Conservation (phyloP, 2,329 filamentous ascomycete genomes). For the Aspergillus neoniger region DNA sequence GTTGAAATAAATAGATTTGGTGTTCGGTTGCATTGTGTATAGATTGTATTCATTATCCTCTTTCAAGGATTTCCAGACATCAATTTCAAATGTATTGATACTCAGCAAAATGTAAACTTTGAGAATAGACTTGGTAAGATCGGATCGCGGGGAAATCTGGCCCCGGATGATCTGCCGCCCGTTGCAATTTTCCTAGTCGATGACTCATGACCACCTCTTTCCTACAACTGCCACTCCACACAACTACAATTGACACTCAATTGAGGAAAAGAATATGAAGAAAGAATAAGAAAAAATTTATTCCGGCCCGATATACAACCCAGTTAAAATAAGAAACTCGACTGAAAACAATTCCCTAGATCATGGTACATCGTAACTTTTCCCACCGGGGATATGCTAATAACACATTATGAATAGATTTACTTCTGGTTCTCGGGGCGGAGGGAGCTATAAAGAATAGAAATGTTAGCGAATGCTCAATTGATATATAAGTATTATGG, state of each 20-base stretch:
- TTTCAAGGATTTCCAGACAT: too few relatives aligned
- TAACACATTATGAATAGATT: constrained; percentile 29
- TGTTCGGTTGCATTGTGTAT: too few relatives aligned
- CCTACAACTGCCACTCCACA: neutral
- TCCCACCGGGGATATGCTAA: neutral
- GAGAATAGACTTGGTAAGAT: too few relatives aligned
- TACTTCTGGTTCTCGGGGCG: constrained; percentile 86
- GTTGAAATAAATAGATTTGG: neutral
- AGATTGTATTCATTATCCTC: too few relatives aligned
- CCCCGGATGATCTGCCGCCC: neutral
- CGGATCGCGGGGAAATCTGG: neutral
- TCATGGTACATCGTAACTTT: constrained; percentile 5
- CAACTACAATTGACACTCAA: neutral
- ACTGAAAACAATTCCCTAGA: neutral
- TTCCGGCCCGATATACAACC: constrained; percentile 4
- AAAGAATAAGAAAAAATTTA: constrained; percentile 2
- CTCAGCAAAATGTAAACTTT: too few relatives aligned
- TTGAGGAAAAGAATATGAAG: neutral
- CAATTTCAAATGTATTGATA: too few relatives aligned
- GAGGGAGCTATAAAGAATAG: constrained; percentile 60
- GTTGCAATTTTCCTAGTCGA: neutral
- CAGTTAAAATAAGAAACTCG: neutral
- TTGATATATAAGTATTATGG: neutral
- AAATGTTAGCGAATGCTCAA: neutral
- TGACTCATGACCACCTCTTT: neutral